Evolutionary conservation across 2,329 filamentous ascomycete species (phyloP).

Genomic region (Fusarium sp.): DNA sequence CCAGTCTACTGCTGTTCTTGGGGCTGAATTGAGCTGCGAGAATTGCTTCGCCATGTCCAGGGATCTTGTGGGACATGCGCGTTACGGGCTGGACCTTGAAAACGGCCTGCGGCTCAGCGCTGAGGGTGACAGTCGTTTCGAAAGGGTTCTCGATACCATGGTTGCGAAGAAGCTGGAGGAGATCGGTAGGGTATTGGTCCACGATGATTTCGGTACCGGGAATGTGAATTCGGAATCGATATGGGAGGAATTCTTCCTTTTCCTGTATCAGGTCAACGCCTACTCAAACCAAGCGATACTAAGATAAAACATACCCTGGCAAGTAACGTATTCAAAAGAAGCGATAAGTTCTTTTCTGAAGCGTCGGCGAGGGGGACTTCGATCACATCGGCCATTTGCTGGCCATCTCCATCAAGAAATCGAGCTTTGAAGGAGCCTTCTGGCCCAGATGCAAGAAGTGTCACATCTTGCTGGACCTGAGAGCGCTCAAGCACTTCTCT

Average conservation of each 20-base stretch:
- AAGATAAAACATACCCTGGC: conserved; percentile 70
- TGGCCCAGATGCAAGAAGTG: conserved; percentile 71
- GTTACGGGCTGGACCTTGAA: conserved; percentile 95
- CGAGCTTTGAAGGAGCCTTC: conserved; percentile 85
- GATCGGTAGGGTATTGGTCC: conserved; percentile 68
- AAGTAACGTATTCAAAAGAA: conserved; percentile 86
- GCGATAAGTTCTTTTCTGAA: conserved; percentile 88
- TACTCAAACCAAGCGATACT: background rate
- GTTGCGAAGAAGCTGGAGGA: conserved; percentile 65
- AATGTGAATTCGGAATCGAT: conserved; percentile 72
- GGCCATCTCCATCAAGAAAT: conserved; percentile 84
- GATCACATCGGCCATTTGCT: conserved; percentile 77
- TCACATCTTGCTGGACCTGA: conserved; percentile 80
- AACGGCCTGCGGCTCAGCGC: conserved; percentile 85
- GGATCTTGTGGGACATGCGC: conserved; percentile 87
- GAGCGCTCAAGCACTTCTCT: conserved; percentile 79
- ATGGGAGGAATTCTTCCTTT: conserved; percentile 70
- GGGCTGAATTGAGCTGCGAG: conserved; percentile 89
- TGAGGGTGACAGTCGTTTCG: conserved; percentile 67
- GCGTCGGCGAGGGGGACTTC: conserved; percentile 87
- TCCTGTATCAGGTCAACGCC: conserved; percentile 55
- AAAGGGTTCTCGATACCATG: conserved; percentile 71
- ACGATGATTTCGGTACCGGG: conserved; percentile 66
- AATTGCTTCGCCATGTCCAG: conserved; percentile 92
- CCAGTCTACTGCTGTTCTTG: conserved; percentile 79